Conservation (phyloP, 2,329 filamentous ascomycete species). For the Microcera coccophila region DNA sequence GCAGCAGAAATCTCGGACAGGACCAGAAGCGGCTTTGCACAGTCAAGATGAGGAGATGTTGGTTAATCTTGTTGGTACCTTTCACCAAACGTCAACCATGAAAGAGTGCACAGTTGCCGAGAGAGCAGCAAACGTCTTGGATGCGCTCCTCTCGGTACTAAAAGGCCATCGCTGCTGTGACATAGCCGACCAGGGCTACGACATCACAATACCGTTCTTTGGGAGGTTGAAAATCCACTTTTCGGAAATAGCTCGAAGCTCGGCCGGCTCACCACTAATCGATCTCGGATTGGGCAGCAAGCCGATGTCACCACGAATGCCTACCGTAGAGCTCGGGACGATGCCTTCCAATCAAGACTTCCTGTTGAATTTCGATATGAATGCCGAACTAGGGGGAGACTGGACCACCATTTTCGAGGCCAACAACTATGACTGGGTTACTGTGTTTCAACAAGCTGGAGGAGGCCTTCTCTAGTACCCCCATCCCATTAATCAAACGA, state of each 20-base stretch:
- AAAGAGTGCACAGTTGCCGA: conserved; percentile 3
- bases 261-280: background rate
- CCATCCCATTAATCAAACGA: no score
- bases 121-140: conserved; percentile 8
- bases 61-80: background rate
- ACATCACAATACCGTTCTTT: conserved; percentile 14
- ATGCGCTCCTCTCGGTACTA: conserved; percentile 6
- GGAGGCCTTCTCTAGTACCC: no score
- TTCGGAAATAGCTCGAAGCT: background rate
- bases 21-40: background rate
- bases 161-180: background rate
- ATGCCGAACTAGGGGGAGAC: conserved; percentile 10
- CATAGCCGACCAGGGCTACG: background rate
- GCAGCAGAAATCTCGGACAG: conserved; percentile 14
- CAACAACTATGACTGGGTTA: conserved; percentile 7
- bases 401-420: conserved; percentile 5
- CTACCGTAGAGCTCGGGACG: background rate
- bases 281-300: background rate
- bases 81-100: conserved; percentile 3
- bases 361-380: conserved; percentile 6
- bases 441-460: background rate
- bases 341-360: background rate
- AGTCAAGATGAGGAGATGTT: conserved; percentile 3
- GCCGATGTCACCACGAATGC: background rate
- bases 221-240: conserved; percentile 8